phyloP scores from a whole-genome alignment of 768 basidiomycete genomes.

The Suillus clintonianus region DNA sequence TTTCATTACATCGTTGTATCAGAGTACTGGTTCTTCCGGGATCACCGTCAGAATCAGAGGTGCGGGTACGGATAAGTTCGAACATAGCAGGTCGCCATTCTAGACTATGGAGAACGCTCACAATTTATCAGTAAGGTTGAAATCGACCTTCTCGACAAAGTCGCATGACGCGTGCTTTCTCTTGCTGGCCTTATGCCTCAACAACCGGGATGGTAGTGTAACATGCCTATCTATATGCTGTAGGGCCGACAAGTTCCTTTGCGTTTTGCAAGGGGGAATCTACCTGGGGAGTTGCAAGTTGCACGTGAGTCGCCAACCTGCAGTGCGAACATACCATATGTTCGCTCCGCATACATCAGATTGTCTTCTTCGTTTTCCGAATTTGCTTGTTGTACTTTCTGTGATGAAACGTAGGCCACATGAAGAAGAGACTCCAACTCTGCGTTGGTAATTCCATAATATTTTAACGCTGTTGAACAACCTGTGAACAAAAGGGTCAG shows the following conservation, averaged over 20 bases:
- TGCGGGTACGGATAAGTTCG: too few relatives aligned
- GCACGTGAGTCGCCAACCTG: slow-evolving; percentile 17
- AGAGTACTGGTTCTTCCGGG: too few relatives aligned
- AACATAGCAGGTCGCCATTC: too few relatives aligned
- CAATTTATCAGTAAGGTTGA: too few relatives aligned
- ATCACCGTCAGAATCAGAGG: too few relatives aligned
- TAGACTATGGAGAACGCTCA: too few relatives aligned
- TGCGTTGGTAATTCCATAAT: slow-evolving; percentile 20
- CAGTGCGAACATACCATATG: slow-evolving; percentile 21
- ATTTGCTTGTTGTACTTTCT: slow-evolving; percentile 11
- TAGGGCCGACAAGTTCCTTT: slow-evolving; percentile 23
- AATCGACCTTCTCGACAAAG: too few relatives aligned
- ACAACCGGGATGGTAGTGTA: too few relatives aligned
- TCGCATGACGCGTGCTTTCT: too few relatives aligned
- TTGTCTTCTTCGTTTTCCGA: slow-evolving; percentile 8
- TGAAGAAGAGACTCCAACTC: slow-evolving; percentile 27
- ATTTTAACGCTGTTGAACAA: slow-evolving; percentile 13
- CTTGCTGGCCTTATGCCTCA: too few relatives aligned
- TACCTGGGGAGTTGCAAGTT: slow-evolving; percentile 12
- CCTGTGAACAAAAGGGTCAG: slow-evolving; percentile 5
- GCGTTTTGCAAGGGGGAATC: slow-evolving; percentile 21
- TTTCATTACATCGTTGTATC: not conserved
- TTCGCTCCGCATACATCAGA: slow-evolving; percentile 15
- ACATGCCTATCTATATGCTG: slow-evolving; percentile 1
- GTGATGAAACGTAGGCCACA: slow-evolving; percentile 18